Evolutionary conservation across 768 basidiomycete species (phyloP).

Genomic region (Cystofilobasidium ferigula): DNA sequence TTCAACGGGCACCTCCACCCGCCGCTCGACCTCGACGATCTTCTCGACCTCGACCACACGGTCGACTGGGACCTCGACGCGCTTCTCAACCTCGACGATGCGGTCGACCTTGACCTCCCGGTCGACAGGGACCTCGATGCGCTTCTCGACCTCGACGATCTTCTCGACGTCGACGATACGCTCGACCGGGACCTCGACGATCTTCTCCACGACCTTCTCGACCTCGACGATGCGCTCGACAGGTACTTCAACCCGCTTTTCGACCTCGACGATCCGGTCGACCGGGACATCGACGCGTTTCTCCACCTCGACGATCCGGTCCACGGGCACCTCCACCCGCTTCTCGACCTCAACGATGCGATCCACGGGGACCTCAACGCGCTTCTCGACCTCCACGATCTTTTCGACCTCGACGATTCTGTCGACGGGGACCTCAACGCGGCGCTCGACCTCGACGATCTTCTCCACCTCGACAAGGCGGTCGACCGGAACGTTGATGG

Average conservation of each 20-base stretch:
- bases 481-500: slow-evolving; percentile 34
- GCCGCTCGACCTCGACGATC: slow-evolving; percentile 32
- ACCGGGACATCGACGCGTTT: slow-evolving; percentile 29
- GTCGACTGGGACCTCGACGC: slow-evolving; percentile 35
- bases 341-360: slow-evolving; percentile 28
- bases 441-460: slow-evolving; percentile 32
- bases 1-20: slow-evolving; percentile 27
- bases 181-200: slow-evolving; percentile 31
- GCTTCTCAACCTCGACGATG: slow-evolving; percentile 32
- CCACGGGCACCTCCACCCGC: slow-evolving; percentile 25
- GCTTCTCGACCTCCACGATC: slow-evolving; percentile 27
- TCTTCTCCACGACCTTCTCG: slow-evolving; percentile 31
- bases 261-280: slow-evolving; percentile 33
- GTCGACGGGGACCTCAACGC: slow-evolving; percentile 27
- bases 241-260: slow-evolving; percentile 30
- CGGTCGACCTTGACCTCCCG: slow-evolving; percentile 30
- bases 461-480: slow-evolving; percentile 29
- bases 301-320: slow-evolving; percentile 20
- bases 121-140: slow-evolving; percentile 27
- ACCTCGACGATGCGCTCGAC: slow-evolving; percentile 22
- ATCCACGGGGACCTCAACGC: slow-evolving; percentile 30
- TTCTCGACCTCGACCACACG: slow-evolving; percentile 30
- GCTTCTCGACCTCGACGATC: slow-evolving; percentile 33
- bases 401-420: slow-evolving; percentile 11
- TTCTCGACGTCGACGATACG: slow-evolving; percentile 28